These are phyloP conservation scores for Schwanniomyces etchellsii DNA, from an alignment of 1,139 yeast species.

Conservation along the genomic window DNA sequence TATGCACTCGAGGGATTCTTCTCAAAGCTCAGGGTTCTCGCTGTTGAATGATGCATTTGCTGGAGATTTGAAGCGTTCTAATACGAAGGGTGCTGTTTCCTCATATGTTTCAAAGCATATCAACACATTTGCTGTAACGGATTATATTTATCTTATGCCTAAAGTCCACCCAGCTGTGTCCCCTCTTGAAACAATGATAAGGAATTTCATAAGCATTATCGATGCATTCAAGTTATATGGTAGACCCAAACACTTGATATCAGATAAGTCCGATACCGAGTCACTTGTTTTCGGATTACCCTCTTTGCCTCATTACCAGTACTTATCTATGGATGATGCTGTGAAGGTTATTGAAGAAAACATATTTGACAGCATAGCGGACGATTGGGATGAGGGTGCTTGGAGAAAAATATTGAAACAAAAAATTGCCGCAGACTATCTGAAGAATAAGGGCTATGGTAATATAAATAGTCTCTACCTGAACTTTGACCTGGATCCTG, in stretches of 20 bases:
- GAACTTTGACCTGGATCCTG: slow-evolving; percentile 18
- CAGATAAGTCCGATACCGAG: slow-evolving; percentile 38
- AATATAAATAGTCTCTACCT: slow-evolving; percentile 27
- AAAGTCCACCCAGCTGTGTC: slow-evolving; percentile 50
- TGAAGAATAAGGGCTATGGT: slow-evolving; percentile 26
- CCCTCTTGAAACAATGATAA: slow-evolving; percentile 53
- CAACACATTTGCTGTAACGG: slow-evolving; percentile 27
- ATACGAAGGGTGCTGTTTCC: slow-evolving; percentile 13
- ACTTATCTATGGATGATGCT: slow-evolving; percentile 38
- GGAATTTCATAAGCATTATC: slow-evolving; percentile 47
- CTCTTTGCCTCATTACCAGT: slow-evolving; percentile 49
- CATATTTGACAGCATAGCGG: slow-evolving; percentile 21
- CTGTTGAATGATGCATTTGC: too few species aligned
- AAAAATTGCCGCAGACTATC: slow-evolving; percentile 8
- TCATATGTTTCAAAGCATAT: slow-evolving; percentile 21
- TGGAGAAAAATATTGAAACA: slow-evolving; percentile 39
- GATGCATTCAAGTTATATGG: slow-evolving; percentile 53
- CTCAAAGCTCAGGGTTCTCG: slow-evolving; percentile 19
- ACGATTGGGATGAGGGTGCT: slow-evolving; percentile 33
- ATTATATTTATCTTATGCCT: slow-evolving; percentile 47
- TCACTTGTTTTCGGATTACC: slow-evolving; percentile 53
- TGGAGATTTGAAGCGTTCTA: too few species aligned
- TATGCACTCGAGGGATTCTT: slow-evolving; percentile 17
- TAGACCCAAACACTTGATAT: slow-evolving; percentile 44
- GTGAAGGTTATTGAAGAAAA: slow-evolving; percentile 25